These are phyloP conservation scores for Lecanoromycetidae sp. DNA, from an alignment of 2,329 filamentous ascomycete genomes.

Conservation along the genomic window DNA sequence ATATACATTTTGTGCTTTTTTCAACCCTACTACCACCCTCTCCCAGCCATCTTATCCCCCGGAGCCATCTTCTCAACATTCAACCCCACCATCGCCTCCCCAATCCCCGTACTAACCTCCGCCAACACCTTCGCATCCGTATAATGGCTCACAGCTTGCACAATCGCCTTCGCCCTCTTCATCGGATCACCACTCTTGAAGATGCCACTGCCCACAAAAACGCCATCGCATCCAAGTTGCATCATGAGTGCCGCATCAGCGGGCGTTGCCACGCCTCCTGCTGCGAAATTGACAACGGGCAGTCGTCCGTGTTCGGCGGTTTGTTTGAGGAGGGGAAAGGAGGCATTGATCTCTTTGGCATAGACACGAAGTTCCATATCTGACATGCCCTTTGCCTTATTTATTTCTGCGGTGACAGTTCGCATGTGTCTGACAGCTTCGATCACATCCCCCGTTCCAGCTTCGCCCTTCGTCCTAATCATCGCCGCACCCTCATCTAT, in stretches of 20 bases:
- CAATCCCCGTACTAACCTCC: constrained; percentile 74
- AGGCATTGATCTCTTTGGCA: constrained; percentile 69
- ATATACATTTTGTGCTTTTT: not conserved
- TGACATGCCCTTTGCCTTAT: constrained; percentile 50
- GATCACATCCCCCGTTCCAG: constrained; percentile 90
- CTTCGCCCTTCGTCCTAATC: constrained; percentile 98
- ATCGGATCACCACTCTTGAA: constrained; percentile 92
- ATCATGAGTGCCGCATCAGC: constrained; percentile 97
- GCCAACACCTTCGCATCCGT: constrained; percentile 74
- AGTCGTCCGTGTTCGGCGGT: constrained; percentile 77
- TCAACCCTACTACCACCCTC: constrained; percentile 57
- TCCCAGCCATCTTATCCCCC: constrained; percentile 67
- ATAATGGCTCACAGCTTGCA: constrained; percentile 85
- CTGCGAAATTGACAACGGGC: constrained; percentile 95
- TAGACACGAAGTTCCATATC: constrained; percentile 66
- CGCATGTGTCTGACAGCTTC: constrained; percentile 96
- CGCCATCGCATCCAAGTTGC: constrained; percentile 95
- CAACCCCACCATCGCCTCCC: constrained; percentile 97
- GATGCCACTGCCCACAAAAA: constrained; percentile 93
- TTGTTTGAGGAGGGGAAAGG: constrained; percentile 69
- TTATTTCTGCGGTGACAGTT: constrained; percentile 72
- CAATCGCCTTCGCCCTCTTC: constrained; percentile 85
- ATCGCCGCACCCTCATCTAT: constrained; percentile 92
- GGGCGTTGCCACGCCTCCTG: constrained; percentile 97
- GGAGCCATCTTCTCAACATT: constrained; percentile 69